A percentile compares a stretch with the other conserved stretches of the same genome.
phyloP scores from a whole-genome alignment of 306 rosid genomes.

The Vigna hirtella region DNA sequence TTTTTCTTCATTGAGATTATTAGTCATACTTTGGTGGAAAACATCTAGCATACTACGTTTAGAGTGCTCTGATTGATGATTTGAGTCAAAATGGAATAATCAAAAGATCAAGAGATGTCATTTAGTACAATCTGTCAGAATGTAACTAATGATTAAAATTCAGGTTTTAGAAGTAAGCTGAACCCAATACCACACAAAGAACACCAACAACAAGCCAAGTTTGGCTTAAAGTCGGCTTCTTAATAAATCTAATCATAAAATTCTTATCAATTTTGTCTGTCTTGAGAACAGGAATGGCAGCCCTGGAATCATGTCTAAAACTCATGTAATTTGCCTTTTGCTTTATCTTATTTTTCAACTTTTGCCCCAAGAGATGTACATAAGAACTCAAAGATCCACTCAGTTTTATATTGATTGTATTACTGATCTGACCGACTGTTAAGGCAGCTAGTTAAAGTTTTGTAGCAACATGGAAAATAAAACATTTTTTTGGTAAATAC shows the following conservation, averaged over 20 bases:
- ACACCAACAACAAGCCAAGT: not conserved
- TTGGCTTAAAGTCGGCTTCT: too few species aligned
- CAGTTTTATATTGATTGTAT: constrained; percentile 39
- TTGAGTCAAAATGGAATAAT: not conserved
- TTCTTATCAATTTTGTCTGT: not conserved
- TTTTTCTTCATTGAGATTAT: constrained; percentile 9
- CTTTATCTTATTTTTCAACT: constrained; percentile 4
- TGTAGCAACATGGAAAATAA: constrained; percentile 16
- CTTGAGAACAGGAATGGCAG: not conserved
- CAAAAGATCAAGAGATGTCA: not conserved
- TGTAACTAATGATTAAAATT: constrained; percentile 9
- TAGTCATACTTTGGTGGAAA: constrained; percentile 4
- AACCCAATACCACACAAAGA: not conserved
- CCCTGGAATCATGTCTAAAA: constrained; percentile 9
- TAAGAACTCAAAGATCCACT: not conserved
- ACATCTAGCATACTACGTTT: not conserved
- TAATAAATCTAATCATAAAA: not conserved
- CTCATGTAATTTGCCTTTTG: not conserved
- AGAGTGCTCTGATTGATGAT: not conserved
- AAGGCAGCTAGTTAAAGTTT: constrained; percentile 34
- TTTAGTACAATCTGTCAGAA: not conserved
- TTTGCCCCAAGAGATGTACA: not conserved
- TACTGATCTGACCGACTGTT: constrained; percentile 5
- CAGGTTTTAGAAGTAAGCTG: not conserved
- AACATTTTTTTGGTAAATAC: not conserved